These are phyloP conservation scores for Erythrophleum ivorense DNA, from an alignment of 331 rosid species.

Conservation along the genomic window DNA sequence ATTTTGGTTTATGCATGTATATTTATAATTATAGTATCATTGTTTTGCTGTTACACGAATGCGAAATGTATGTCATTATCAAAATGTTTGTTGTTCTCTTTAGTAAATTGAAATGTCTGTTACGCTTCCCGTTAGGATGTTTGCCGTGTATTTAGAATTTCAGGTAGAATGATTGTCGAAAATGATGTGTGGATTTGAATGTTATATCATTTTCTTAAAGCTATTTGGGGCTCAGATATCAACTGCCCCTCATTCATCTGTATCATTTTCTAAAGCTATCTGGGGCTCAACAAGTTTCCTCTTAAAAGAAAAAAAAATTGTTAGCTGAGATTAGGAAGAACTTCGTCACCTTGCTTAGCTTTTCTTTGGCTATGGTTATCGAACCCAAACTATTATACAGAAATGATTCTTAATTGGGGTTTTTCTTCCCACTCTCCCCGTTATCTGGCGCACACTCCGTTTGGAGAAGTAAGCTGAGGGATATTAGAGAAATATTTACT, in stretches of 20 bases:
- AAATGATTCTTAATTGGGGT: neutral
- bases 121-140: neutral
- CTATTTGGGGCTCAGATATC: neutral
- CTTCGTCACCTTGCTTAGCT: neutral
- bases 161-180: neutral
- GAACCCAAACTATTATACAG: too few species aligned
- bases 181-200: constrained; percentile 5
- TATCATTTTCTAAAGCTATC: neutral
- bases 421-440: neutral
- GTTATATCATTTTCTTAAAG: neutral
- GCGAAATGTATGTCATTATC: neutral
- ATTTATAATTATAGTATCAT: neutral
- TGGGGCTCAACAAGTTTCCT: neutral
- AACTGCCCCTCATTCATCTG: neutral
- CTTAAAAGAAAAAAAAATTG: neutral
- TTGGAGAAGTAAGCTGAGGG: neutral
- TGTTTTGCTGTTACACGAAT: neutral
- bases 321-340: neutral
- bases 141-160: neutral
- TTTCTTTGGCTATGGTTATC: neutral
- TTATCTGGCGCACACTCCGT: neutral
- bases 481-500: neutral
- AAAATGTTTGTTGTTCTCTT: neutral
- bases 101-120: neutral
- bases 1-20: constrained; percentile 35